Base-by-base conservation (phyloP, 495 filamentous ascomycete species). In the Penicillium fimorum region DNA sequence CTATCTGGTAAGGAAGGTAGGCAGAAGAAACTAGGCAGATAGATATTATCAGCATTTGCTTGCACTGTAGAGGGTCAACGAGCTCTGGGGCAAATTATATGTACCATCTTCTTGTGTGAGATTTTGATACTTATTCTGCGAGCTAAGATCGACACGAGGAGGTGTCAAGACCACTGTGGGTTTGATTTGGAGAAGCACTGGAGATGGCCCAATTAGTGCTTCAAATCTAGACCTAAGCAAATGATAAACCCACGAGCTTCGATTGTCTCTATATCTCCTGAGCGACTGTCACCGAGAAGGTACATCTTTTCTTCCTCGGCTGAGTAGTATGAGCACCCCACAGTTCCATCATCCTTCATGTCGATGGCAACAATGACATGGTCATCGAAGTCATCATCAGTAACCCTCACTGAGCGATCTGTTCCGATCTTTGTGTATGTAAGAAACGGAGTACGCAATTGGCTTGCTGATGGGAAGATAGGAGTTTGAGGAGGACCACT, bases 321-420 rank as follows among this genome's bases (percentile, higher is more conserved):
- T 20, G 87, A 77, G 69, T 93, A 98, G 69, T 94, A 96, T 24
- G 89, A 86, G 67, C 92, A 97, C 5, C 94, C 94, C 13, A 97
- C 78, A 0, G 82, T 88, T 0, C 82, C 86, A 13, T 83, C 75
- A 20, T 88, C 84, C 51, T 80, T 83, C 64, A 91, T 78, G 53
- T 97, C 90, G 27, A 97, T 75, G 1, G 90, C 92, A 82, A 92
- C 90, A 55, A 97, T 84, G 32, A 94, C 76, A 68, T 96, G 91
- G 57, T 84, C 52, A 25, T 54, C 82, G 22, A 88, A 67, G 1
- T 76, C 77, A 57, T 96, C 90, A 4, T 74, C 74, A 54, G 22
- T 55, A 22, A 29, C 50, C n/a, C 29, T 49, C 17, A 53, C 59
- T 0, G 45, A 51, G 3, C 29, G 37, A 48, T 56, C 55, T 30